Percentiles rank a stretch among this genome's conserved stretches.
Conservation (phyloP, 140 eudicot species). For the Flaveria floridana region DNA sequence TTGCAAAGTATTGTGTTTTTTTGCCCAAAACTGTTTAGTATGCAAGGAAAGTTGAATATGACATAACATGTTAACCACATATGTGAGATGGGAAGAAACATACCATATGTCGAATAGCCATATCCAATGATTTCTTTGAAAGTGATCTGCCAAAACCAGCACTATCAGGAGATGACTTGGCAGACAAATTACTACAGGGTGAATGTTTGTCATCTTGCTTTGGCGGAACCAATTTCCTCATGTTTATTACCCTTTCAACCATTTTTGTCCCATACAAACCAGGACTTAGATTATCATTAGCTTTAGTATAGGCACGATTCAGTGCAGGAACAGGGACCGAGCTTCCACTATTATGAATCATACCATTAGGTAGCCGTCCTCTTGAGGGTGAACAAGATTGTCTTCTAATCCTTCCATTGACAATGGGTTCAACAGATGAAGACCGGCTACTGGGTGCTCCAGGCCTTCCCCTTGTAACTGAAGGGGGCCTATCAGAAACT, state of each 20-base stretch:
- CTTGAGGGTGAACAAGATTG: slow-evolving; percentile 96
- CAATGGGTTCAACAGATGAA: slow-evolving; percentile 70
- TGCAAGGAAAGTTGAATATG: slow-evolving; percentile 9
- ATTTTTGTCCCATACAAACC: slow-evolving; percentile 76
- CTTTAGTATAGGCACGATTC: slow-evolving; percentile 73
- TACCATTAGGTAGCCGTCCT: slow-evolving; percentile 76
- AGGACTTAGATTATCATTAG: slow-evolving; percentile 76
- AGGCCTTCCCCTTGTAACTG: slow-evolving; percentile 83
- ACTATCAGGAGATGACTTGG: slow-evolving; percentile 86
- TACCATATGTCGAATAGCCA: slow-evolving; percentile 99
- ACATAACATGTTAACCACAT: not conserved
- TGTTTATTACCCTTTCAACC: slow-evolving; percentile 90
- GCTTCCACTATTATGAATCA: slow-evolving; percentile 61
- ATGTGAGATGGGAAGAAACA: slow-evolving; percentile 19
- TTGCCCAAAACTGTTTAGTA: not conserved
- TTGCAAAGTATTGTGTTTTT: not conserved
- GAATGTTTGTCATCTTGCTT: slow-evolving; percentile 77
- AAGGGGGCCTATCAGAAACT: slow-evolving; percentile 68
- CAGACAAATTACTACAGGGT: slow-evolving; percentile 76
- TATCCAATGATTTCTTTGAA: slow-evolving; percentile 91
- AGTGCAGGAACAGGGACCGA: slow-evolving; percentile 90
- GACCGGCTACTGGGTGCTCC: slow-evolving; percentile 72
- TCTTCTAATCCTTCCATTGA: slow-evolving; percentile 72
- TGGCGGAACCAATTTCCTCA: slow-evolving; percentile 85
- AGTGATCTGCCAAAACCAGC: slow-evolving; percentile 87